phyloP scores from a whole-genome alignment of 2,329 filamentous ascomycete genomes.

The Fusarium nanum region DNA sequence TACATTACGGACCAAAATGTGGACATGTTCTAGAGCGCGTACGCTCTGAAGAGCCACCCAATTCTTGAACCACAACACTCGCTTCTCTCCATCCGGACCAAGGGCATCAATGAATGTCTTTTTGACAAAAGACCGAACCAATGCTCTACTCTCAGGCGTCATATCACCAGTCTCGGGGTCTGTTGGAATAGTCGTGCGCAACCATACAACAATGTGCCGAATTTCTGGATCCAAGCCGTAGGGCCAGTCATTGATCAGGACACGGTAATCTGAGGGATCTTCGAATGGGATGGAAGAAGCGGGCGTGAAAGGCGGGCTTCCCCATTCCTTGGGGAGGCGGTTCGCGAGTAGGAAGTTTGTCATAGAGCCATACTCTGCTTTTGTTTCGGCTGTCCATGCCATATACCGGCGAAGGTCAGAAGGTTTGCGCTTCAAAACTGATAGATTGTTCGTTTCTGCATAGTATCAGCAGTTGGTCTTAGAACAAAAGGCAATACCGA shows the following conservation, averaged over 20 bases:
- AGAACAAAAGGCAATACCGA: neutral
- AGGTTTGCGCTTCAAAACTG: conserved; percentile 81
- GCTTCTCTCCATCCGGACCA: conserved; percentile 59
- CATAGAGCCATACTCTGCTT: conserved; percentile 80
- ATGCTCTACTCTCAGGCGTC: conserved; percentile 71
- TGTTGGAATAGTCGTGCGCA: conserved; percentile 81
- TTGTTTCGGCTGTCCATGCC: conserved; percentile 77
- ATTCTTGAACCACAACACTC: conserved; percentile 91
- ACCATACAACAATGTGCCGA: conserved; percentile 92
- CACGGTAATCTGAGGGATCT: conserved; percentile 69
- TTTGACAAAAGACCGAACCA: conserved; percentile 77
- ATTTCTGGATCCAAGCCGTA: conserved; percentile 77
- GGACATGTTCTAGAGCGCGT: conserved; percentile 87
- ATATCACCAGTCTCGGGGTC: conserved; percentile 78
- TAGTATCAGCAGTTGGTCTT: conserved; percentile 26
- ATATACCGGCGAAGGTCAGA: conserved; percentile 85
- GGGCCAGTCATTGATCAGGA: conserved; percentile 93
- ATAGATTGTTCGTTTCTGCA: conserved; percentile 70
- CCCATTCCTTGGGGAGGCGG: conserved; percentile 76
- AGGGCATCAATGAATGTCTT: conserved; percentile 73
- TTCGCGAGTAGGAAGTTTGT: conserved; percentile 81
- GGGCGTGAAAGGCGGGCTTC: conserved; percentile 65
- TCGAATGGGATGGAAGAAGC: conserved; percentile 64
- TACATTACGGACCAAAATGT: conserved; percentile 74
- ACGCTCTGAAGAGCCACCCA: conserved; percentile 91